phyloP scores from a whole-genome alignment of 371 early-diverging fungal species.

The Scutellospora calospora region DNA sequence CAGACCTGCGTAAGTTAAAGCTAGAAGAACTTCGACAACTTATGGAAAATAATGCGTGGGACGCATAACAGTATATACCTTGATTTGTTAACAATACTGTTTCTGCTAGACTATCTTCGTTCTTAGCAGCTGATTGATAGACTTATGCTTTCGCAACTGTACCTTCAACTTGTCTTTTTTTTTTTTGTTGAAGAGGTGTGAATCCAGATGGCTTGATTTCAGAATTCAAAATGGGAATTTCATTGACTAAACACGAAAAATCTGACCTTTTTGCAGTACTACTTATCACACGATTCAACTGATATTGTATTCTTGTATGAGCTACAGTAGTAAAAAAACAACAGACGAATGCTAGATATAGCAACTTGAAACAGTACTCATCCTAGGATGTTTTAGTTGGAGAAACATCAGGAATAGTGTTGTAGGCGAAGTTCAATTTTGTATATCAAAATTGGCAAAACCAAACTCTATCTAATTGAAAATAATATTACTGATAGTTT shows the following conservation, averaged over 20 bases:
- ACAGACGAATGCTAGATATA: conserved; percentile 29
- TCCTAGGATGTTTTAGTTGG: conserved; percentile 42
- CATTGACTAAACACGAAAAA: conserved; percentile 39
- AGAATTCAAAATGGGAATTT: conserved; percentile 41
- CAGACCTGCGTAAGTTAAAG: too few species aligned
- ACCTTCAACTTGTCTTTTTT: conserved; percentile 17
- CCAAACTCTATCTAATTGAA: too few species aligned
- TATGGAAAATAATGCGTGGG: too few species aligned
- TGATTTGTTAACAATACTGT: conserved; percentile 13
- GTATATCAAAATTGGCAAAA: too few species aligned
- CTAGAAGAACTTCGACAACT: too few species aligned
- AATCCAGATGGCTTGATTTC: conserved; percentile 34
- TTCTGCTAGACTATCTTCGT: conserved; percentile 17
- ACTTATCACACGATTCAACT: conserved; percentile 9
- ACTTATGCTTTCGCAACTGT: neutral
- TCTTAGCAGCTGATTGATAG: conserved; percentile 18
- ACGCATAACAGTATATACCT: neutral
- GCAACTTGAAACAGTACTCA: conserved; percentile 34
- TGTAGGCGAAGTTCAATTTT: too few species aligned
- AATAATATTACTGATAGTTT: too few species aligned
- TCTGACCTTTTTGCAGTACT: conserved; percentile 30
- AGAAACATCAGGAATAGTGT: conserved; percentile 22
- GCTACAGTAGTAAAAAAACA: conserved; percentile 20
- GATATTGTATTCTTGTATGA: conserved; percentile 18
- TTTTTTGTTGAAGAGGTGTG: conserved; percentile 26